Evolutionary conservation across 2,329 filamentous ascomycete species (phyloP).

Genomic region (Nothophoma quercina): DNA sequence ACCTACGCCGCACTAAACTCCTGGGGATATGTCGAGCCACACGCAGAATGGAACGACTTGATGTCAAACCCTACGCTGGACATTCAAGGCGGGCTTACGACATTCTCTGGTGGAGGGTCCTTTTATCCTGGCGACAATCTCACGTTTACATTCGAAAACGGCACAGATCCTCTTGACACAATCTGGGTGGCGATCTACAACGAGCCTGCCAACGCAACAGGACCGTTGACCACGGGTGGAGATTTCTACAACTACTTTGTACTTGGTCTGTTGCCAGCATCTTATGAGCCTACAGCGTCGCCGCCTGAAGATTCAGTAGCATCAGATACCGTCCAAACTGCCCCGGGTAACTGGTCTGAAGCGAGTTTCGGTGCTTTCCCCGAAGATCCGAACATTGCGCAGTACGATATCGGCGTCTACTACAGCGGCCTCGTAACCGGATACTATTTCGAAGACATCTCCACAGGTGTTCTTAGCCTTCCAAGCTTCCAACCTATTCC

Average conservation of each 20-base stretch:
- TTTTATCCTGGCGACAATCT: slow-evolving; percentile 47
- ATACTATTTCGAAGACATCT: slow-evolving; percentile 50
- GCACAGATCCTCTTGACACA: slow-evolving; percentile 17
- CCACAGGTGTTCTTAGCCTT: slow-evolving; percentile 53
- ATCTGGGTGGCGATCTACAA: slow-evolving; percentile 31
- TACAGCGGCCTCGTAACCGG: slow-evolving; percentile 43
- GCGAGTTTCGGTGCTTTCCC: slow-evolving; percentile 31
- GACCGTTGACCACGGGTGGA: slow-evolving; percentile 47
- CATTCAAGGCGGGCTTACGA: slow-evolving; percentile 24
- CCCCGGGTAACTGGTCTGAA: slow-evolving; percentile 23
- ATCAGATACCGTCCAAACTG: not conserved
- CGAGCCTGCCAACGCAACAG: slow-evolving; percentile 20
- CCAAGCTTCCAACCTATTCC: slow-evolving; percentile 41
- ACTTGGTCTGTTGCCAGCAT: slow-evolving; percentile 30
- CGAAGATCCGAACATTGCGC: slow-evolving; percentile 23
- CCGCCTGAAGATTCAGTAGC: not conserved
- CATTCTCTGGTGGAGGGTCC: slow-evolving; percentile 26
- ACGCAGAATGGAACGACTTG: slow-evolving; percentile 52
- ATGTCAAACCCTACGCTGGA: slow-evolving; percentile 26
- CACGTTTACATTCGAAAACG: slow-evolving; percentile 34
- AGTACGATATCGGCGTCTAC: slow-evolving; percentile 22
- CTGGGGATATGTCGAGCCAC: slow-evolving; percentile 46
- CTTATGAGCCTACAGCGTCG: slow-evolving; percentile 14
- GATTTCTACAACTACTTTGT: slow-evolving; percentile 56
- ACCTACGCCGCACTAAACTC: slow-evolving; percentile 38